Percentiles rank a stretch among this genome's conserved stretches.
Conservation (phyloP, 1,284 basidiomycete species). For the Somion occarium region DNA sequence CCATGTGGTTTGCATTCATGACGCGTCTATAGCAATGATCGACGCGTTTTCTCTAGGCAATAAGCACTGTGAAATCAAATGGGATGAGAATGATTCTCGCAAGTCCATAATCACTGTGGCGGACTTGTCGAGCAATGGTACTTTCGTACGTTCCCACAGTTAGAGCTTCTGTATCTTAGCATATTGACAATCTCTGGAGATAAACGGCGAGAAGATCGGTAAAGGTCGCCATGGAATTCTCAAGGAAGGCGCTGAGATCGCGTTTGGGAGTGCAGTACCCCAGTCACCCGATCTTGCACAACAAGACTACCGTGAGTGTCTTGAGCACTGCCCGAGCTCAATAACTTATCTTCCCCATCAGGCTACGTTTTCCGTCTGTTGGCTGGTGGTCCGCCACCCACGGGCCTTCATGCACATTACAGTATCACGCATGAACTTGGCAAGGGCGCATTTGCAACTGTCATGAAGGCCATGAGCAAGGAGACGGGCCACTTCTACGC, state of each 20-base stretch:
- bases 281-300: slow-evolving; percentile 40
- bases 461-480: slow-evolving; percentile 64
- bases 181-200: slow-evolving; percentile 34
- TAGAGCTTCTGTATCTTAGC: no score
- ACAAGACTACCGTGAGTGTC: slow-evolving; percentile 55
- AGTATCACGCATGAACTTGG: slow-evolving; percentile 67
- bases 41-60: slow-evolving; percentile 46
- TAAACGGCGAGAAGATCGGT: slow-evolving; percentile 66
- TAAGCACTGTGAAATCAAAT: slow-evolving; percentile 56
- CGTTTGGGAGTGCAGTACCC: slow-evolving; percentile 59
- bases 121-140: slow-evolving; percentile 82
- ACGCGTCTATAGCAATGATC: slow-evolving; percentile 4
- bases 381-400: slow-evolving; percentile 40
- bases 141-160: slow-evolving; percentile 70
- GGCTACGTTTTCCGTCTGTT: slow-evolving; percentile 51
- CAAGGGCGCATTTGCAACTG: slow-evolving; percentile 77
- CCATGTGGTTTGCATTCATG: slow-evolving; percentile 10
- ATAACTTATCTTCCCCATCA: slow-evolving; percentile 15
- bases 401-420: slow-evolving; percentile 58
- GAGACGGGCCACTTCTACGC: slow-evolving; percentile 60
- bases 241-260: slow-evolving; percentile 77
- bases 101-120: slow-evolving; percentile 58
- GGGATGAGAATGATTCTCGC: slow-evolving; percentile 55
- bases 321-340: not conserved
- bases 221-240: slow-evolving; percentile 55